Percentiles rank a stretch among this genome's conserved stretches.
These are phyloP conservation scores for Avena sativa DNA, from an alignment of 176 grass and related monocot genomes.

Conservation along the genomic window DNA sequence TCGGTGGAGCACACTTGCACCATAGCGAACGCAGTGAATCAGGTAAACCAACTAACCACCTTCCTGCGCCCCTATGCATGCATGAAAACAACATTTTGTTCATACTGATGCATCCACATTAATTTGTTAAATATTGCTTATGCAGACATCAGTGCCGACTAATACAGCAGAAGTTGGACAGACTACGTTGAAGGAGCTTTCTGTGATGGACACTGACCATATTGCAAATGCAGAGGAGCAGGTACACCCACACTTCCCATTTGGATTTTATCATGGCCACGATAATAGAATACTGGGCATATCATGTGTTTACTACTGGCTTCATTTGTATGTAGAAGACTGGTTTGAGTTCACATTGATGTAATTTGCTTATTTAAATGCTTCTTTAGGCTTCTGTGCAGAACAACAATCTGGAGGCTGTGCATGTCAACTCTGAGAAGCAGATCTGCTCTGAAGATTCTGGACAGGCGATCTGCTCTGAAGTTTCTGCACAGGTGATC, in stretches of 20 bases:
- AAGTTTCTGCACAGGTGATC: not conserved
- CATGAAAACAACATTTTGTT: conserved; percentile 11
- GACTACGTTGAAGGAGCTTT: conserved; percentile 7
- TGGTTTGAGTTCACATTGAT: conserved; percentile 15
- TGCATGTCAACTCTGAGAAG: conserved; percentile 18
- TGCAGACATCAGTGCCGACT: conserved; percentile 22
- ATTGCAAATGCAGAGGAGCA: conserved; percentile 15
- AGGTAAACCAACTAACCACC: conserved; percentile 22
- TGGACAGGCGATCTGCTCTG: not conserved
- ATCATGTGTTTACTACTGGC: not conserved
- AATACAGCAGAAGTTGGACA: conserved; percentile 5
- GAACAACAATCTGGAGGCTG: conserved; percentile 15
- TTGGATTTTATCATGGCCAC: not conserved
- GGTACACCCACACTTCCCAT: conserved; percentile 24
- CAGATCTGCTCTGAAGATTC: conserved; percentile 29
- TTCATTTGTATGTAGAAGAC: not conserved
- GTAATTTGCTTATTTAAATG: conserved; percentile 1
- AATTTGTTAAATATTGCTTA: conserved; percentile 24
- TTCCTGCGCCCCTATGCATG: not conserved
- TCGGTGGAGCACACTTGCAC: not conserved
- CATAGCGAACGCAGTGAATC: conserved; percentile 25
- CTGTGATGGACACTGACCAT: conserved; percentile 17
- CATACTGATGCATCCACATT: not conserved
- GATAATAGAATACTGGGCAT: not conserved
- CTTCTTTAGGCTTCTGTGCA: conserved; percentile 19